phyloP scores from a whole-genome alignment of 208 protist genomes.

The Leptomonas seymouri region DNA sequence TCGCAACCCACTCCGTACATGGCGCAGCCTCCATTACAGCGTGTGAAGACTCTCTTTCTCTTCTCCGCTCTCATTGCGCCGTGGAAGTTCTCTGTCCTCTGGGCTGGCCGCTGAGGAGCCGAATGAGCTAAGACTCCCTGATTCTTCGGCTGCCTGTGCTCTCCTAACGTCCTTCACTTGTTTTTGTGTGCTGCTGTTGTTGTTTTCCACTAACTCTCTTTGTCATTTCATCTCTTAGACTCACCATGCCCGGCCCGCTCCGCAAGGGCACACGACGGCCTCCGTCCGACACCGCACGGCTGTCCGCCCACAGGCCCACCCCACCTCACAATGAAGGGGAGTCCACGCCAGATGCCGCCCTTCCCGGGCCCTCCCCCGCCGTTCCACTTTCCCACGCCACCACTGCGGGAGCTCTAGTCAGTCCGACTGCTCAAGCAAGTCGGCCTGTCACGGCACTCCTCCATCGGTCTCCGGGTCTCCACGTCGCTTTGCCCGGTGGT shows the following conservation, averaged over 20 bases:
- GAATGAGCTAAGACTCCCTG: too few relatives aligned
- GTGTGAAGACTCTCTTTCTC: too few relatives aligned
- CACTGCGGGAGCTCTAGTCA: neutral
- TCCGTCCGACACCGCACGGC: too few relatives aligned
- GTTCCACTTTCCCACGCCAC: neutral
- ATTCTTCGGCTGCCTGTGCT: too few relatives aligned
- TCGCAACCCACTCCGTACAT: too few relatives aligned
- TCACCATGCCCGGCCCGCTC: slow-evolving; percentile 14
- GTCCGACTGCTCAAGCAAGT: neutral
- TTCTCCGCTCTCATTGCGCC: slow-evolving; percentile 2
- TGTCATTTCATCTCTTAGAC: neutral
- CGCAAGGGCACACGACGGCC: slow-evolving; percentile 5
- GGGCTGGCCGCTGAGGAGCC: too few relatives aligned
- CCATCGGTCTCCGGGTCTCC: slow-evolving; percentile 14
- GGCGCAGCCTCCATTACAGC: too few relatives aligned
- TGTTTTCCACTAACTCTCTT: neutral
- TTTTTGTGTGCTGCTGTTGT: neutral
- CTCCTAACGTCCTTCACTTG: neutral
- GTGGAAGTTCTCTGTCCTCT: too few relatives aligned
- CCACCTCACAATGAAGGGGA: neutral
- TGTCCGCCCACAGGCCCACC: neutral
- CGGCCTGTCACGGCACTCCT: slow-evolving; percentile 4
- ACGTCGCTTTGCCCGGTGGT: neutral
- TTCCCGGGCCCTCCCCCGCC: neutral
- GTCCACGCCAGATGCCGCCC: neutral